These are phyloP conservation scores for Stemphylium vesicarium DNA, from an alignment of 2,329 filamentous ascomycete species.

Conservation along the genomic window DNA sequence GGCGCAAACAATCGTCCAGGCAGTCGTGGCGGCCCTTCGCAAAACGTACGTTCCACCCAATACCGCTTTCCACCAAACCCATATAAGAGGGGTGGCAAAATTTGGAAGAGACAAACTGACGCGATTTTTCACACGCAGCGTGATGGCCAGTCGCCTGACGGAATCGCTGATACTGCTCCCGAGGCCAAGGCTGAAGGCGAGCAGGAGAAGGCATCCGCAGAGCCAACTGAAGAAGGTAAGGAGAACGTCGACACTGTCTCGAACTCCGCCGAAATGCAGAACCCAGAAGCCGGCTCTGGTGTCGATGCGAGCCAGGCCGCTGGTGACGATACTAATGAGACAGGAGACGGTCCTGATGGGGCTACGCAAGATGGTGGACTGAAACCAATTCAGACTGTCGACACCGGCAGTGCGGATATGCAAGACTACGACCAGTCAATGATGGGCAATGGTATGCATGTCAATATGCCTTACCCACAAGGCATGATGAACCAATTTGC, in stretches of 20 bases:
- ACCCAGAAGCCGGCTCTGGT: conserved; percentile 7
- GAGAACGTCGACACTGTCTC: conserved; percentile 12
- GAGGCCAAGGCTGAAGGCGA: conserved; percentile 42
- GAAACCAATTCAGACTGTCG: conserved; percentile 45
- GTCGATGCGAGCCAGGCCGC: conserved; percentile 16
- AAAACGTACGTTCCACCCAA: conserved; percentile 45
- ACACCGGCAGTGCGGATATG: conserved; percentile 34
- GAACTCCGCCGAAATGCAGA: conserved; percentile 13
- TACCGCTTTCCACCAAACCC: conserved; percentile 21
- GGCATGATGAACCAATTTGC: conserved; percentile 55
- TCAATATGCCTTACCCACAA: conserved; percentile 27
- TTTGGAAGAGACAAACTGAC: conserved; percentile 34
- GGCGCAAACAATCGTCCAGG: conserved; percentile 38
- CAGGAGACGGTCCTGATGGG: conserved; percentile 24
- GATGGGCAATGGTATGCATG: conserved; percentile 39
- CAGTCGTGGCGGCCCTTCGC: conserved; percentile 37
- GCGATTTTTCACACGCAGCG: conserved; percentile 27
- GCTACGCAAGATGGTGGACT: conserved; percentile 27
- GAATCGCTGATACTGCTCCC: conserved; percentile 39
- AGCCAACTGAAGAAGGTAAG: conserved; percentile 42
- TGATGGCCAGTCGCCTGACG: conserved; percentile 42
- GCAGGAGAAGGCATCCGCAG: conserved; percentile 29
- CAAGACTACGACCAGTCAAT: conserved; percentile 33
- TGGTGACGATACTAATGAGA: conserved; percentile 23
- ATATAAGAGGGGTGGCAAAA: conserved; percentile 11